Conservation (phyloP, 345 rosid genomes). For the Nephelium lappaceum region DNA sequence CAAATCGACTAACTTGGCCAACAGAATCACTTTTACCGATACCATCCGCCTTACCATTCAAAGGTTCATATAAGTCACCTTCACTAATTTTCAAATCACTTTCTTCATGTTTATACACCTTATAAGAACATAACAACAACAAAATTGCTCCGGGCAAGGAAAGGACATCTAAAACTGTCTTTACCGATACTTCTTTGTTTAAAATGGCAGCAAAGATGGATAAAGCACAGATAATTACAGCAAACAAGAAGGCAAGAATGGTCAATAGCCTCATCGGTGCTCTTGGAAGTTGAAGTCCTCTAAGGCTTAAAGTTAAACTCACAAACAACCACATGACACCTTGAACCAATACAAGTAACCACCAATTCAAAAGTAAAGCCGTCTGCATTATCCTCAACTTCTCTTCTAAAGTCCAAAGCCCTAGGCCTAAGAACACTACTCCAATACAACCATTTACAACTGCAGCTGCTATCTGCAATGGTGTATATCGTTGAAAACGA, state of each 20-base stretch:
- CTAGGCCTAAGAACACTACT: constrained; percentile 50
- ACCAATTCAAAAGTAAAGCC: constrained; percentile 48
- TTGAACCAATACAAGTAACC: constrained; percentile 57
- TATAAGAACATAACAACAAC: constrained; percentile 55
- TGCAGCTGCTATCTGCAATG: constrained; percentile 51
- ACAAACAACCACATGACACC: constrained; percentile 70
- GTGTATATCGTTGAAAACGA: constrained; percentile 32
- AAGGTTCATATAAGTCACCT: constrained; percentile 57
- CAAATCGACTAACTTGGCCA: constrained; percentile 46
- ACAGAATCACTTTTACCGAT: constrained; percentile 31
- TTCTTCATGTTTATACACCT: constrained; percentile 34
- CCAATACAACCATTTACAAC: constrained; percentile 66
- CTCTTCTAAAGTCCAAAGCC: constrained; percentile 64
- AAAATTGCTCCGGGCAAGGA: constrained; percentile 64
- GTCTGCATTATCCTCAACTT: constrained; percentile 37
- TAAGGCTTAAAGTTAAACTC: constrained; percentile 49
- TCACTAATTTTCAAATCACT: no score
- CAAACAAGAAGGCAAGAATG: constrained; percentile 53
- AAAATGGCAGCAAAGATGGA: constrained; percentile 45
- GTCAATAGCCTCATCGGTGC: constrained; percentile 48
- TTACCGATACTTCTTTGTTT: constrained; percentile 24
- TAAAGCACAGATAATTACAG: constrained; percentile 42
- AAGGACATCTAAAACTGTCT: constrained; percentile 48
- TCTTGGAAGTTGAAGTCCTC: constrained; percentile 37
- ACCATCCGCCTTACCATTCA: constrained; percentile 43